A percentile compares a stretch with the other conserved stretches of the same genome.
Evolutionary conservation across 2,329 filamentous ascomycete genomes (phyloP).

Genomic region (Juglanconis oblonga): DNA sequence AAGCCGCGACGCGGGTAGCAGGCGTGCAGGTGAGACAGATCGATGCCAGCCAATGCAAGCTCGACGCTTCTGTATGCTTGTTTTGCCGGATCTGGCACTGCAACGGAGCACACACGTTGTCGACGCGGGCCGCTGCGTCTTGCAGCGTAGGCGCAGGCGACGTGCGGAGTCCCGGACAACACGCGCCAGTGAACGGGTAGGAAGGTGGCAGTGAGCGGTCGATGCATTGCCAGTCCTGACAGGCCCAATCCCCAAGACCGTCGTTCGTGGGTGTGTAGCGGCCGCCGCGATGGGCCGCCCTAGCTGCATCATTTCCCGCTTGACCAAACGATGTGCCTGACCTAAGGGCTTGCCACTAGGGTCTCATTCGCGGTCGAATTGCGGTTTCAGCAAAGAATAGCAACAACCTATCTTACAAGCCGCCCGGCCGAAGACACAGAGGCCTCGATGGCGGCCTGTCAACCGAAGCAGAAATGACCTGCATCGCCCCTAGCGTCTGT

Average conservation of each 20-base stretch:
- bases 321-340: conserved; percentile 1
- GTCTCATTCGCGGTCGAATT: conserved; percentile 21
- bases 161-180: background rate
- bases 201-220: conserved; percentile 4
- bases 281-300: conserved; percentile 15
- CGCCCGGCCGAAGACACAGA: conserved; percentile 9
- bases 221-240: too few species aligned
- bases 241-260: background rate
- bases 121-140: conserved; percentile 16
- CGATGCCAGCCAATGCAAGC: conserved; percentile 10
- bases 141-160: background rate
- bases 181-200: background rate
- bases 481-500: conserved; percentile 7
- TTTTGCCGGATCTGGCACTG: conserved; percentile 2
- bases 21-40: conserved; percentile 2
- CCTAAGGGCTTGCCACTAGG: conserved; percentile 15
- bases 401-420: conserved; percentile 17
- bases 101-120: conserved; percentile 12
- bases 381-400: conserved; percentile 29
- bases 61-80: background rate
- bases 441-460: conserved; percentile 3
- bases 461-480: conserved; percentile 1
- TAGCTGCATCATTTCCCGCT: conserved; percentile 3
- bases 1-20: conserved; percentile 9
- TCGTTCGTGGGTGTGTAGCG: conserved; percentile 11